Evolutionary conservation across 1,139 yeast genomes (phyloP).

Genomic region (Tardiomyces blankii): DNA sequence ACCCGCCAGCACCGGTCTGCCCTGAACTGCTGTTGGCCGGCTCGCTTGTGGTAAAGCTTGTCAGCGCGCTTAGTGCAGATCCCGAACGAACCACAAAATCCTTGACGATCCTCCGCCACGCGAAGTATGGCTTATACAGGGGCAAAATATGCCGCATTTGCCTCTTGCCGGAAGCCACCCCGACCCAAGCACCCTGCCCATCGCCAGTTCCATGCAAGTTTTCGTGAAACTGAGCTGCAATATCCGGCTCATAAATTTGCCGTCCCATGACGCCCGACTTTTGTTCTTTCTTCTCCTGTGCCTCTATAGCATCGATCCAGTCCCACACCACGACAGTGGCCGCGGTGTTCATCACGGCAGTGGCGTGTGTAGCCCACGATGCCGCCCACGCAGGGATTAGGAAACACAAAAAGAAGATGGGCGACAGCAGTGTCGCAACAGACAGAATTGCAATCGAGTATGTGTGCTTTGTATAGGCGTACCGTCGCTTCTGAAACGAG

Average conservation of each 20-base stretch:
- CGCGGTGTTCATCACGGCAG: constrained; percentile 40
- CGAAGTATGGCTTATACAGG: neutral
- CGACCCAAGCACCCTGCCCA: constrained; percentile 4
- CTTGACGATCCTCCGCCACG: neutral
- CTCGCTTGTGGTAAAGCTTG: constrained; percentile 2
- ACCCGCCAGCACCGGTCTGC: neutral
- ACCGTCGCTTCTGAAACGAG: constrained; percentile 43
- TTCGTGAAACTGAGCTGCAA: constrained; percentile 1
- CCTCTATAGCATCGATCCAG: constrained; percentile 68
- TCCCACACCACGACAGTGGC: constrained; percentile 75
- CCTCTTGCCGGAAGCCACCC: neutral
- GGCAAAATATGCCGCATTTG: neutral
- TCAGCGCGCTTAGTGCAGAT: neutral
- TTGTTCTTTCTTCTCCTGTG: constrained; percentile 53
- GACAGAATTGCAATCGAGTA: constrained; percentile 50
- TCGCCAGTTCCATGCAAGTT: neutral
- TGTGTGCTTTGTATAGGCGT: constrained; percentile 40
- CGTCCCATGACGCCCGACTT: constrained; percentile 75
- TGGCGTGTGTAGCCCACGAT: constrained; percentile 65
- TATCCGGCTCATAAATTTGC: constrained; percentile 61
- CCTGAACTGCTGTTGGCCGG: constrained; percentile 3
- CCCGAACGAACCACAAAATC: neutral
- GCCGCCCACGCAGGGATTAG: constrained; percentile 62
- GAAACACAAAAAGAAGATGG: constrained; percentile 70
- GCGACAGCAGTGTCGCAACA: constrained; percentile 46